phyloP scores from a whole-genome alignment of 1,139 yeast species.

The Pichia sp. region DNA sequence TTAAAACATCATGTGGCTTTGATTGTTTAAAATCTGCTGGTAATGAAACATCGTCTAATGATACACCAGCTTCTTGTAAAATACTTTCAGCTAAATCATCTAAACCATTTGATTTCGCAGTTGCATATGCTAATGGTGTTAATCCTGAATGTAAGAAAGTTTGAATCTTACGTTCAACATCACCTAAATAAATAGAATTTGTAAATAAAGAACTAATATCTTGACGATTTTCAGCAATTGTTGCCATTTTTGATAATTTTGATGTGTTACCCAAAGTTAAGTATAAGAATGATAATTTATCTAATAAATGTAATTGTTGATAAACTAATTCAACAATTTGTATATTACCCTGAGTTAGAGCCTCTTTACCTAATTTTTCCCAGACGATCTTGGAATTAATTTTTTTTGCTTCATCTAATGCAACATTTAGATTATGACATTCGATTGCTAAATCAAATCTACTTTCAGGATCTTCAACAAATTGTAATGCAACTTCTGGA shows the following conservation, averaged over 20 bases:
- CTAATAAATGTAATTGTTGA: slow-evolving; percentile 82
- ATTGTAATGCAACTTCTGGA: slow-evolving; percentile 91
- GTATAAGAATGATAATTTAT: slow-evolving; percentile 83
- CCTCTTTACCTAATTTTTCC: slow-evolving; percentile 82
- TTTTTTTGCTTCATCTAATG: slow-evolving; percentile 81
- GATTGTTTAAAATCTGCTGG: slow-evolving; percentile 44
- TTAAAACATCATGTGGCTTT: slow-evolving; percentile 35
- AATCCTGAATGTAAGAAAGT: slow-evolving; percentile 75
- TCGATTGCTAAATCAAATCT: slow-evolving; percentile 93
- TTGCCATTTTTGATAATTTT: slow-evolving; percentile 76
- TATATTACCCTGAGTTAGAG: slow-evolving; percentile 83
- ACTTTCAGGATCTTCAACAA: slow-evolving; percentile 94
- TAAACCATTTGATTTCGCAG: slow-evolving; percentile 84
- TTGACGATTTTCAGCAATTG: slow-evolving; percentile 84
- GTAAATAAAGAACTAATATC: slow-evolving; percentile 78
- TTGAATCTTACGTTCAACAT: slow-evolving; percentile 68
- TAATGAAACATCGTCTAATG: slow-evolving; percentile 56
- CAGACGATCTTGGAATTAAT: slow-evolving; percentile 66
- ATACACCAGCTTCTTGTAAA: slow-evolving; percentile 61
- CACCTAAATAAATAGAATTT: slow-evolving; percentile 73
- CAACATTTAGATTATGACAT: slow-evolving; percentile 82
- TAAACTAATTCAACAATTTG: slow-evolving; percentile 81
- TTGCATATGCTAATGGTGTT: slow-evolving; percentile 84
- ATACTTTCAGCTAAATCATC: slow-evolving; percentile 67
- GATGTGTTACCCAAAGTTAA: slow-evolving; percentile 73